Percentiles rank a stretch among this genome's conserved stretches.
Conservation (phyloP, 257 asterid genomes). For the Echites panduratus region DNA sequence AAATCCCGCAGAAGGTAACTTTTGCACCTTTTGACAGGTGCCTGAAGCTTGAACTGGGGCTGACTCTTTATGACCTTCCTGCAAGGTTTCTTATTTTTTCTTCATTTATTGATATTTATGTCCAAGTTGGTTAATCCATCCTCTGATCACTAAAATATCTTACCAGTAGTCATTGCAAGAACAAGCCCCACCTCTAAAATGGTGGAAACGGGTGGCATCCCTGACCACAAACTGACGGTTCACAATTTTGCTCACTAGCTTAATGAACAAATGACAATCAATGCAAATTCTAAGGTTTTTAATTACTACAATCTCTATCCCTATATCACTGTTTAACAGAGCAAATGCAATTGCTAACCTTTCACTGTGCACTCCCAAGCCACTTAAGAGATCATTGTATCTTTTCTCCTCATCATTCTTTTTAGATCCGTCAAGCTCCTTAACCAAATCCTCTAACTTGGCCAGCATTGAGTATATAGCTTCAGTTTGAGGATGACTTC, state of each 20-base stretch:
- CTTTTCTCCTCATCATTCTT: constrained; percentile 13
- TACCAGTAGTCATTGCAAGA: constrained; percentile 94
- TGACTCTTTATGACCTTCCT: neutral
- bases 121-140: neutral
- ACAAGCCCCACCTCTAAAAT: constrained; percentile 64
- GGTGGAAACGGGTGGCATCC: constrained; percentile 92
- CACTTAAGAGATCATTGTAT: constrained; percentile 19
- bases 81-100: neutral
- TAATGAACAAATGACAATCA: constrained; percentile 71
- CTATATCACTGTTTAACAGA: constrained; percentile 33
- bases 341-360: constrained; percentile 87
- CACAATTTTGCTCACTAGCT: constrained; percentile 46
- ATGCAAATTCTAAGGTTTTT: constrained; percentile 84
- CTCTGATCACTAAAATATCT: neutral
- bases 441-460: constrained; percentile 40
- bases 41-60: neutral
- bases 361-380: constrained; percentile 59
- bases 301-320: constrained; percentile 54
- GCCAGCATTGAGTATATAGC: constrained; percentile 47
- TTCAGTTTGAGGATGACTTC: constrained; percentile 44
- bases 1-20: neutral
- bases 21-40: neutral
- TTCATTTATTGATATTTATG: neutral
- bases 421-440: constrained; percentile 10
- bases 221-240: constrained; percentile 59